These are phyloP conservation scores for Colletotrichum filicis DNA, from an alignment of 2,329 filamentous ascomycete species.

Conservation along the genomic window DNA sequence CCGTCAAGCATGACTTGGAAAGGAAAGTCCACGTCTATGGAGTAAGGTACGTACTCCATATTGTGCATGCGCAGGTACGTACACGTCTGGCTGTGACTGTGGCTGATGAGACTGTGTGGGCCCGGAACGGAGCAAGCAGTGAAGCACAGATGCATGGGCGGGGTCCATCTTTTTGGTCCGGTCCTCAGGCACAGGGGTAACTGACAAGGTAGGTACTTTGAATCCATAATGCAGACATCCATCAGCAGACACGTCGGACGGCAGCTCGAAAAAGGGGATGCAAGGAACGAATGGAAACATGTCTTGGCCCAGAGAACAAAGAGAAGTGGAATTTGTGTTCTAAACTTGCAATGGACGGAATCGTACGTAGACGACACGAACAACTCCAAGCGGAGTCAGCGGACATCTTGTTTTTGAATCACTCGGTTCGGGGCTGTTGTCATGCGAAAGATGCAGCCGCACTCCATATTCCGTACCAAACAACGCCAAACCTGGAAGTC, in stretches of 20 bases:
- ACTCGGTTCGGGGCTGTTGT: conserved; percentile 8
- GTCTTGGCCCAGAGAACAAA: background rate
- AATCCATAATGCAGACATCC: background rate
- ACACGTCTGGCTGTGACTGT: background rate
- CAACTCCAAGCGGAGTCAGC: background rate
- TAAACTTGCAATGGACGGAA: background rate
- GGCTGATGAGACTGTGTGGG: conserved; percentile 24
- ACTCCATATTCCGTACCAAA: background rate
- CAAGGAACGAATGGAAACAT: background rate
- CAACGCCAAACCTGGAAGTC: background rate
- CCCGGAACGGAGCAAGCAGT: conserved; percentile 4
- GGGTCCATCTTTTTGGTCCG: background rate
- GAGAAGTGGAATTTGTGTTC: background rate
- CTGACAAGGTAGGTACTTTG: background rate
- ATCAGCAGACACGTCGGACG: background rate
- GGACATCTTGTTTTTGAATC: background rate
- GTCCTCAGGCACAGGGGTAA: background rate
- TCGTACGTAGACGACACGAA: background rate
- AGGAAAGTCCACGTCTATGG: background rate
- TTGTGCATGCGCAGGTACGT: too few species aligned
- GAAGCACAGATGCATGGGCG: background rate
- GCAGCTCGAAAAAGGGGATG: background rate
- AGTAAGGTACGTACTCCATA: too few species aligned
- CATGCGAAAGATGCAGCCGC: conserved; percentile 12
- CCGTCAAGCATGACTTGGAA: background rate